phyloP scores from a whole-genome alignment of 176 grass and related monocot genomes.

The maize (Zea mays) region DNA sequence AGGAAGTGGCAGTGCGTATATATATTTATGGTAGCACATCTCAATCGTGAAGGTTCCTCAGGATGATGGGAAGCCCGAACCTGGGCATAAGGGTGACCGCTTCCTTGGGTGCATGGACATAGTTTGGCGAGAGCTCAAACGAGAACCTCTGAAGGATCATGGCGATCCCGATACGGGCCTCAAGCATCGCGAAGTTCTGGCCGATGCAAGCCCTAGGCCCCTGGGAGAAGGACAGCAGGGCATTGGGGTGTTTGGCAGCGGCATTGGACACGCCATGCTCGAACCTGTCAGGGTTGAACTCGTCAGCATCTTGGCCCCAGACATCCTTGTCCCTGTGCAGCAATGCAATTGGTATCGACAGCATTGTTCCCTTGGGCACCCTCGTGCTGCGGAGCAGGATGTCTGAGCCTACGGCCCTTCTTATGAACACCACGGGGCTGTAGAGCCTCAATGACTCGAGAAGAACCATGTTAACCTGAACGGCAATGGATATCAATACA shows the following conservation, averaged over 20 bases:
- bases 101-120: constrained; percentile 41
- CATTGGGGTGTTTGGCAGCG: constrained; percentile 25
- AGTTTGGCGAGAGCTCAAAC: constrained; percentile 40
- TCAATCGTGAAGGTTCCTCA: constrained; percentile 13
- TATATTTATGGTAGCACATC: neutral
- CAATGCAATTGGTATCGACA: constrained; percentile 1
- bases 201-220: constrained; percentile 49
- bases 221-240: constrained; percentile 42
- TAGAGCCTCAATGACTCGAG: constrained; percentile 28
- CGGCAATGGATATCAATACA: neutral
- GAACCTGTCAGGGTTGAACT: constrained; percentile 53
- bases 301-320: constrained; percentile 42
- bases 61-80: constrained; percentile 26
- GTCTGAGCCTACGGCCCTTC: neutral
- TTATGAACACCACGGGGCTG: neutral
- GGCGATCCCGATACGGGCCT: constrained; percentile 31
- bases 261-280: constrained; percentile 37
- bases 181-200: constrained; percentile 47
- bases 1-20: neutral
- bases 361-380: constrained; percentile 14
- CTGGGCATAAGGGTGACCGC: neutral
- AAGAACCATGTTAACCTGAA: constrained; percentile 31
- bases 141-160: constrained; percentile 58
- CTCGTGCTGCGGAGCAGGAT: constrained; percentile 8
- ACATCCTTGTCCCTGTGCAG: constrained; percentile 46